Evolutionary conservation across 2,329 filamentous ascomycete species (phyloP), one percentile per base, ranked within the genome.

Genomic region (Fusarium equiseti): DNA sequence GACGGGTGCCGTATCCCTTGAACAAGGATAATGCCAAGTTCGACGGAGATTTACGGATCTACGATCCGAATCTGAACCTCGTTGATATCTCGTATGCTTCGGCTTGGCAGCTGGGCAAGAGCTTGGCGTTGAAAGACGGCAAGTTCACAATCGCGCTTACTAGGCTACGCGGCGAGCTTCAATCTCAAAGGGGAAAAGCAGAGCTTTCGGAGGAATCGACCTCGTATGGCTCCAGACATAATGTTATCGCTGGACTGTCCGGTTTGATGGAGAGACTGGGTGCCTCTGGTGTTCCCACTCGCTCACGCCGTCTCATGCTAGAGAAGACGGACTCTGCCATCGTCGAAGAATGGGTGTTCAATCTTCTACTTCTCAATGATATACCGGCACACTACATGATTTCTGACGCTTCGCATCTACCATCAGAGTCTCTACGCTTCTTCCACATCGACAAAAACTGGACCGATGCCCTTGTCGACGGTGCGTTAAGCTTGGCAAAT

Each of bases 291-390:
- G 42, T 3, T 44, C 7, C 20, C 6, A 6, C 9, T 10, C 10
- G 8, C 15, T 20, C 4, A 5, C 15, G 6, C 0, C 12, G 2
- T 24, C 1, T 22, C 3, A 44, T 24, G 8, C 20, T 13, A 9
- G 15, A 24, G 12, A 44, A 44, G 5, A 22, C 42, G 5, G 42
- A 44, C 12, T 44, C 8, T 6, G 42, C 7, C 12, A 16, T 22
- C 13, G 9, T 44, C 11, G 3, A 44, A 24, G 43, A 45, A 18
- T 45, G 43, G 43, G 5, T 45, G 5, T 45, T 26, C 6, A 12
- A 45, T 8, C 20, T 16, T 7, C 22, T 45, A 18, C 15, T 24
- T 18, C 43, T 45, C 9, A 12, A 15, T 11, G 15, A 22, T 11
- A 10, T 45, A 22, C 15, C 43, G 2, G 22, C 7, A 11, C 43